A percentile compares a stretch with the other conserved stretches of the same genome.
Conservation (phyloP, 2,329 filamentous ascomycete genomes). For the Penicillium sclerotigenum region DNA sequence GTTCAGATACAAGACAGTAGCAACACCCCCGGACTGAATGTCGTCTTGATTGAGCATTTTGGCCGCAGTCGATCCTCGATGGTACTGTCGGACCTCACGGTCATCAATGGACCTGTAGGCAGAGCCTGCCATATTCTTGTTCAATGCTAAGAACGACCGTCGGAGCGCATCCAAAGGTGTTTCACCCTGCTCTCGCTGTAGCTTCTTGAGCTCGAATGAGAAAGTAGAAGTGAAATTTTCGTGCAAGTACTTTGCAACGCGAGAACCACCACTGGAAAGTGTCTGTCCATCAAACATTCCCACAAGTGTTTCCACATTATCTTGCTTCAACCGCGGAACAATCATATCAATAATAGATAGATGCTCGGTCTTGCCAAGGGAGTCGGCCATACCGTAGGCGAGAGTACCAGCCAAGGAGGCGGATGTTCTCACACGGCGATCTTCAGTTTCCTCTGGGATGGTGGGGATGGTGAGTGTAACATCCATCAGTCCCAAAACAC, state of each 20-base stretch:
- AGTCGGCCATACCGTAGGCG: constrained; percentile 97
- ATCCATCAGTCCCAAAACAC: constrained; percentile 93
- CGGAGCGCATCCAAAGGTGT: constrained; percentile 78
- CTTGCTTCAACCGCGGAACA: constrained; percentile 84
- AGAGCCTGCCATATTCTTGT: constrained; percentile 87
- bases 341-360: constrained; percentile 94
- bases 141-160: constrained; percentile 80
- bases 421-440: constrained; percentile 92
- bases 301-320: constrained; percentile 82
- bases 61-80: constrained; percentile 68
- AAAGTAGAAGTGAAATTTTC: constrained; percentile 92
- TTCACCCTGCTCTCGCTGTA: constrained; percentile 67
- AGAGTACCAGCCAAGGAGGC: constrained; percentile 88
- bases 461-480: constrained; percentile 91
- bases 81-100: constrained; percentile 55
- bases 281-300: constrained; percentile 95
- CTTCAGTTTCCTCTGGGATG: constrained; percentile 92
- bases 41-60: constrained; percentile 85
- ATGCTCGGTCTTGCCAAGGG: constrained; percentile 87
- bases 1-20: constrained; percentile 85
- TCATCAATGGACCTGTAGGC: constrained; percentile 79
- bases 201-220: constrained; percentile 70
- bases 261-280: constrained; percentile 84
- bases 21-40: constrained; percentile 82
- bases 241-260: constrained; percentile 93